These are phyloP conservation scores for Amanita rimosa DNA, from an alignment of 768 basidiomycete species.

Conservation along the genomic window DNA sequence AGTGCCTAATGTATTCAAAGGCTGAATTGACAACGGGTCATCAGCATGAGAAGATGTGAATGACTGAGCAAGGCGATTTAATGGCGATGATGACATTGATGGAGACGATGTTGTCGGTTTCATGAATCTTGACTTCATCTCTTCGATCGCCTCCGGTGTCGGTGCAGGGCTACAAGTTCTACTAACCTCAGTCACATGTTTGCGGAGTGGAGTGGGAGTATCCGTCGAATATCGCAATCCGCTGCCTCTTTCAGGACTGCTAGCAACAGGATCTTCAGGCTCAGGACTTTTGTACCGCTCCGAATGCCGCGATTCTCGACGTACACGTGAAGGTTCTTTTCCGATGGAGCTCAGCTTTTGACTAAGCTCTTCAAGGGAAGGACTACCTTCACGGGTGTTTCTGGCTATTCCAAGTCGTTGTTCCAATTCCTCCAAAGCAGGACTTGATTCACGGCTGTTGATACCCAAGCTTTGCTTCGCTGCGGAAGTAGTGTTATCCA, in stretches of 20 bases:
- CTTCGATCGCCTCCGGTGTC: slow-evolving; percentile 42
- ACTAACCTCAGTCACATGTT: slow-evolving; percentile 9
- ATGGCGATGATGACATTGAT: slow-evolving; percentile 9
- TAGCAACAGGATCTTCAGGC: slow-evolving; percentile 7
- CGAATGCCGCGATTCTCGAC: slow-evolving; percentile 12
- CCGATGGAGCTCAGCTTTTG: slow-evolving; percentile 30
- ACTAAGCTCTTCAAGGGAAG: slow-evolving; percentile 38
- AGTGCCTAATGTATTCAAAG: too few species aligned
- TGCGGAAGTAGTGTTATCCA: slow-evolving; percentile 21
- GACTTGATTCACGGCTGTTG: slow-evolving; percentile 41
- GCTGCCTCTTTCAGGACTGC: slow-evolving; percentile 4
- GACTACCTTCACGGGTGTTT: slow-evolving; percentile 39
- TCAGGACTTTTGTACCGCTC: slow-evolving; percentile 16
- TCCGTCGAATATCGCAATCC: slow-evolving; percentile 11
- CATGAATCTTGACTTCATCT: slow-evolving; percentile 52
- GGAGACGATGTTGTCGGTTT: slow-evolving; percentile 19
- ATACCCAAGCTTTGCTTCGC: slow-evolving; percentile 9
- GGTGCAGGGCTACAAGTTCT: slow-evolving; percentile 19
- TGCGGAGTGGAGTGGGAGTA: slow-evolving; percentile 15
- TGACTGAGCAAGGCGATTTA: slow-evolving; percentile 6
- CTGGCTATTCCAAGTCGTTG: slow-evolving; percentile 46
- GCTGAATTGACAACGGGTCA: neutral
- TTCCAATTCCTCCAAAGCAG: slow-evolving; percentile 54
- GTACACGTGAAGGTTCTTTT: slow-evolving; percentile 16
- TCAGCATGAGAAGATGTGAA: slow-evolving; percentile 11